Evolutionary conservation across 106 monocot species (phyloP), one percentile per base, ranked within the genome.

Genomic region (Acanthochlamys bracteata): DNA sequence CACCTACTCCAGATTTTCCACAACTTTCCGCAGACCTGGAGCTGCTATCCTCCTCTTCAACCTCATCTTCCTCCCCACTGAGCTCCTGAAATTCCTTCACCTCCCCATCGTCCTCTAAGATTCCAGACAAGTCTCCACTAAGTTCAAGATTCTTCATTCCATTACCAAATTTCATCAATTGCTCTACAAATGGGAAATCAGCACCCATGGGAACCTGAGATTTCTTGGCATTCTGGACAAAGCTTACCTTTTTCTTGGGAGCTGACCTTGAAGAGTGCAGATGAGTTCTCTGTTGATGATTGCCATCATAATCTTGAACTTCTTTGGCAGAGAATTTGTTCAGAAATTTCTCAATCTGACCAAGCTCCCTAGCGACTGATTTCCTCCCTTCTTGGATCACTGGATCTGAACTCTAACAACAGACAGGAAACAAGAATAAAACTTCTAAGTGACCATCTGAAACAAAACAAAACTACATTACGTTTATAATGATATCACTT

Each of bases 361-460:
- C 45, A 51, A 93, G 63, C 39, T 88, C 92, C 20, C 57, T 33
- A 39, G 66, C 66, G 69, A 93, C 76, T 42, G 92, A 69, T 39
- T 74, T 74, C 69, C 79, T 93, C 33, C 84, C 88, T 51, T 88
- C 88, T n/a, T 72, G 72, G 55, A 93, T 76, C 82, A 85, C 82
- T 65, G 64, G 78, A 71, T 88, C 92, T 0, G 58, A 58, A 42
- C 82, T 82, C 92, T 93, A 33, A 33, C 33, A 33, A 66, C 53
- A 57, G 64, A 9, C 8, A 25, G 54, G 63, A 45, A 6, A 33
- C 26, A 3, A 25, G 13, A 59, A n/a, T 4, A 23, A 56, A 56
- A 17, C 56, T 14, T 59, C 25, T 49, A 49, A 49, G 49, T 14
- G 49, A 49, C 17, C 49, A 49, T 14, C 17, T 7, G 10, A 49